Percentiles rank a stretch among this genome's conserved stretches.
Conservation (phyloP, 2,329 filamentous ascomycete species). For the Rugonectria rugulosa region DNA sequence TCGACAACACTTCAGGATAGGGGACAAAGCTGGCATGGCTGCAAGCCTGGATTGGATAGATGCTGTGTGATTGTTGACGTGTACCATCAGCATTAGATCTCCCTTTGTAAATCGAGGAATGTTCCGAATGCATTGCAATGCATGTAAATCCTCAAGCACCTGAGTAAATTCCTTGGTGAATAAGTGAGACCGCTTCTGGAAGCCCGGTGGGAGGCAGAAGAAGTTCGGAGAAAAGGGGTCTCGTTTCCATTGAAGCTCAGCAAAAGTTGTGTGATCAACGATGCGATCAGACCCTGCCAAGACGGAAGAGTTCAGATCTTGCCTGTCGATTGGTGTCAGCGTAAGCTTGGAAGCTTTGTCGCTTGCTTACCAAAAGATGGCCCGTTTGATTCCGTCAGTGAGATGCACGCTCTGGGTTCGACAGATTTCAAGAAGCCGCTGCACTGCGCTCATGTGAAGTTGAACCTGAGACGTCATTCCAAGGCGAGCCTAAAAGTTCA, state of each 20-base stretch:
- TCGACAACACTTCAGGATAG: slow-evolving; percentile 44
- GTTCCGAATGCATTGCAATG: slow-evolving; percentile 49
- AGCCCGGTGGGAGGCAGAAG: slow-evolving; percentile 46
- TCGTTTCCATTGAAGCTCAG: slow-evolving; percentile 50
- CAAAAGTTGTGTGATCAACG: slow-evolving; percentile 50
- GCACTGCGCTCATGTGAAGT: slow-evolving; percentile 51
- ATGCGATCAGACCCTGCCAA: slow-evolving; percentile 49
- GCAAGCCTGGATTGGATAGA: slow-evolving; percentile 51
- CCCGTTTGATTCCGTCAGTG: slow-evolving; percentile 51
- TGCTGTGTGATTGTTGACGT: slow-evolving; percentile 50
- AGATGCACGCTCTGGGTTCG: slow-evolving; percentile 39
- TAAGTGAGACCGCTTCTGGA: slow-evolving; percentile 34
- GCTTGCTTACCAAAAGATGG: slow-evolving; percentile 51
- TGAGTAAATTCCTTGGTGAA: slow-evolving; percentile 44
- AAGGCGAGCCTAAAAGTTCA: slow-evolving; percentile 44
- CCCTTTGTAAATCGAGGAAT: slow-evolving; percentile 15
- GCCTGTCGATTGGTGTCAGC: slow-evolving; percentile 40
- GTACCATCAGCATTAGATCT: slow-evolving; percentile 39
- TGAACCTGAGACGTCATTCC: slow-evolving; percentile 47
- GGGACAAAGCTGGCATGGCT: slow-evolving; percentile 29
- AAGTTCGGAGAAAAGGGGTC: slow-evolving; percentile 40
- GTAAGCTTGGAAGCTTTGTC: neutral
- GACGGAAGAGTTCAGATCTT: slow-evolving; percentile 51
- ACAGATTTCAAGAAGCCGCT: slow-evolving; percentile 45
- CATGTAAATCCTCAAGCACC: slow-evolving; percentile 48